Conservation (phyloP, 495 filamentous ascomycete genomes). For the Acidomyces sp. region DNA sequence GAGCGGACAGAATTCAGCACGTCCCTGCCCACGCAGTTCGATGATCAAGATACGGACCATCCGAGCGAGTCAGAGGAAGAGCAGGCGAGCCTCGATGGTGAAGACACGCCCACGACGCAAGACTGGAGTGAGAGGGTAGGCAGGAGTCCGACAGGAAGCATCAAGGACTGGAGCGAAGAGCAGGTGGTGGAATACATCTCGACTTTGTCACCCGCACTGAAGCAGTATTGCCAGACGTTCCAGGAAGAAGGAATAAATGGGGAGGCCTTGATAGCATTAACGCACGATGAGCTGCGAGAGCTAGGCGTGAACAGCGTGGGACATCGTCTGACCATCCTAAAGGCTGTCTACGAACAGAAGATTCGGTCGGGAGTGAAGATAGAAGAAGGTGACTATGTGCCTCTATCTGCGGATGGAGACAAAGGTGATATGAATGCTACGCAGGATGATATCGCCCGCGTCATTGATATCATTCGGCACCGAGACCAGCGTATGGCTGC, state of each 20-base stretch:
- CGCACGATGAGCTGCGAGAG: conserved; percentile 86
- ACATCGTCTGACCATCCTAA: conserved; percentile 86
- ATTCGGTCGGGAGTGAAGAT: conserved; percentile 80
- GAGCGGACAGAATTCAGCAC: conserved; percentile 52
- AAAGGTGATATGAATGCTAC: conserved; percentile 73
- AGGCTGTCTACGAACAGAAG: conserved; percentile 90
- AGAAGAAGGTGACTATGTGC: conserved; percentile 87
- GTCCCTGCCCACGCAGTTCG: conserved; percentile 63
- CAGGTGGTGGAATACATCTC: conserved; percentile 75
- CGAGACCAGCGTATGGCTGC: conserved; percentile 76
- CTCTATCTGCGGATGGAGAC: conserved; percentile 80
- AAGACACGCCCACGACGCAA: conserved; percentile 81
- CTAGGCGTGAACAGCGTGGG: conserved; percentile 88
- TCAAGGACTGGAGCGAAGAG: conserved; percentile 77
- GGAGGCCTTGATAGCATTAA: conserved; percentile 75
- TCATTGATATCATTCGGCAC: conserved; percentile 72
- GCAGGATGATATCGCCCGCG: conserved; percentile 75
- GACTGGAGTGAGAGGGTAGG: conserved; percentile 50
- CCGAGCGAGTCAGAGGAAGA: conserved; percentile 41
- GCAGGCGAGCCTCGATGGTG: conserved; percentile 22
- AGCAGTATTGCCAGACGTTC: conserved; percentile 17
- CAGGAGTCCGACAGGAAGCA: conserved; percentile 60
- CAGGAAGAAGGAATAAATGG: conserved; percentile 88
- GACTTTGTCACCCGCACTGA: conserved; percentile 16
- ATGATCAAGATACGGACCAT: conserved; percentile 74